Evolutionary conservation across 306 rosid species (phyloP).

Genomic region (Lathyrus aphaca): DNA sequence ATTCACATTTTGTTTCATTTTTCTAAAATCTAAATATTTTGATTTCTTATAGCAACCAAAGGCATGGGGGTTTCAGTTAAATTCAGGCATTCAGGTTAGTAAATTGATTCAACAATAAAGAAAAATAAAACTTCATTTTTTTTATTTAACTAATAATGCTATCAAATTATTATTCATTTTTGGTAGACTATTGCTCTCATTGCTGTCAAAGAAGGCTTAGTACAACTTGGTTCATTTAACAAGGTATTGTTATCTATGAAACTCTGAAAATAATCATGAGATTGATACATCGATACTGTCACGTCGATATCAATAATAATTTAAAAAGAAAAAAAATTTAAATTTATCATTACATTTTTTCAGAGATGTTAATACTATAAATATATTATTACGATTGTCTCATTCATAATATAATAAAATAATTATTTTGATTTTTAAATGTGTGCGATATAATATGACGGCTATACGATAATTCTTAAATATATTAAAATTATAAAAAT

Average conservation of each 20-base stretch:
- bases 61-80: slow-evolving; percentile 87
- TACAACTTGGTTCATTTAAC: slow-evolving; percentile 83
- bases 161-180: not conserved
- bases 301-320: no score
- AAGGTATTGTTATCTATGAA: slow-evolving; percentile 46
- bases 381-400: no score
- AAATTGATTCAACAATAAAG: slow-evolving; percentile 14
- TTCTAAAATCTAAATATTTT: not conserved
- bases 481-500: not conserved
- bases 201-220: slow-evolving; percentile 85
- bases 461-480: not conserved
- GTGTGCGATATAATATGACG: not conserved
- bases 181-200: slow-evolving; percentile 64
- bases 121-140: not conserved
- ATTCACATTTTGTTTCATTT: not conserved
- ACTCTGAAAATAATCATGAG: no score
- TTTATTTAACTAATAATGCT: slow-evolving; percentile 1
- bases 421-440: not conserved
- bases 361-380: no score
- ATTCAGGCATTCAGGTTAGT: slow-evolving; percentile 86
- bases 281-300: no score
- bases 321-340: no score
- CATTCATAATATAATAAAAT: not conserved
- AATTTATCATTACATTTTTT: no score
- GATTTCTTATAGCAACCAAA: slow-evolving; percentile 66